Conservation (phyloP, 2,329 filamentous ascomycete genomes). For the Cylindrodendrum hubeiense region DNA sequence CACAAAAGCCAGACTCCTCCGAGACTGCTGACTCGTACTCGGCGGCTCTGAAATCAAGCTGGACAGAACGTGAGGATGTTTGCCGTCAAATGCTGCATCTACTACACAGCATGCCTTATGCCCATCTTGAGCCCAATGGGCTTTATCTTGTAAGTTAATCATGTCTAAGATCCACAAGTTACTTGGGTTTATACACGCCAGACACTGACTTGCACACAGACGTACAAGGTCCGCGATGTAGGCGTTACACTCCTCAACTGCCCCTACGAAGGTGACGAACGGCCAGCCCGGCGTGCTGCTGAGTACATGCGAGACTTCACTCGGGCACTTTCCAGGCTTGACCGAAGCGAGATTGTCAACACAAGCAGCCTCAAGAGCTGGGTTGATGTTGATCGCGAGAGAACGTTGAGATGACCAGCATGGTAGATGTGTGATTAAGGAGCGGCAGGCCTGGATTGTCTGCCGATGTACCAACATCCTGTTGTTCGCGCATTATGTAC, state of each 20-base stretch:
- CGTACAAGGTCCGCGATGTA: conserved; percentile 52
- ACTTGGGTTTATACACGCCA: background rate
- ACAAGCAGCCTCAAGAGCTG: conserved; percentile 47
- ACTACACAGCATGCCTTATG: conserved; percentile 48
- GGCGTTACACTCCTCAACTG: conserved; percentile 50
- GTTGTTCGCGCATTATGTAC: too few species aligned
- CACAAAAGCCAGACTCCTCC: background rate
- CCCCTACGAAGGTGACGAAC: conserved; percentile 45
- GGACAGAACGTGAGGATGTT: conserved; percentile 51
- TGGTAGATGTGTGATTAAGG: background rate
- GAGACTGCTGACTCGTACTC: background rate
- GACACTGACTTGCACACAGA: conserved; percentile 25
- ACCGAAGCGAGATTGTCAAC: conserved; percentile 49
- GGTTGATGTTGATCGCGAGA: conserved; percentile 38
- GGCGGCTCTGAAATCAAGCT: conserved; percentile 35
- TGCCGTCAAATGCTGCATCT: conserved; percentile 52
- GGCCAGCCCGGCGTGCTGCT: conserved; percentile 39
- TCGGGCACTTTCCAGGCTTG: conserved; percentile 42
- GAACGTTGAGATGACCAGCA: background rate
- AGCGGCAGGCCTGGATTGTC: too few species aligned
- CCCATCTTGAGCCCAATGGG: conserved; percentile 50
- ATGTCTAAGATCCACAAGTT: too few species aligned
- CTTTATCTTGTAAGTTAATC: conserved; percentile 45
- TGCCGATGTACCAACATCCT: too few species aligned
- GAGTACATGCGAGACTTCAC: conserved; percentile 48